These are phyloP conservation scores for Senna tora DNA, from an alignment of 306 rosid genomes.

Conservation along the genomic window DNA sequence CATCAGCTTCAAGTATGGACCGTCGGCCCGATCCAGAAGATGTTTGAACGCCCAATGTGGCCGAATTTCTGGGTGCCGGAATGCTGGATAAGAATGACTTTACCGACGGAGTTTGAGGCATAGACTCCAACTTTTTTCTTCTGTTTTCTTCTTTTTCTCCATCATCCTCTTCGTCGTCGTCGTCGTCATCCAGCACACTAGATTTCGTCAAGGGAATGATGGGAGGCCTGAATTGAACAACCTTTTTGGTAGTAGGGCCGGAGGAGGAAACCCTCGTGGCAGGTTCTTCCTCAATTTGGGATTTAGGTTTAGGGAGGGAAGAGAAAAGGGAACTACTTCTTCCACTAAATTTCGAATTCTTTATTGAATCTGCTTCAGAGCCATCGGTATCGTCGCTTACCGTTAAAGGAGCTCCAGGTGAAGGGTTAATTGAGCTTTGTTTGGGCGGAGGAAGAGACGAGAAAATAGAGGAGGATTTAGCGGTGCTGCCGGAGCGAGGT, in stretches of 20 bases:
- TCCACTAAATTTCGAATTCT: not conserved
- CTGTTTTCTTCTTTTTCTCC: conserved; percentile 49
- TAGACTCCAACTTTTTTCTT: conserved; percentile 48
- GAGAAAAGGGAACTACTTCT: conserved; percentile 29
- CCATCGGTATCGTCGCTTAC: not conserved
- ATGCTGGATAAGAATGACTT: conserved; percentile 67
- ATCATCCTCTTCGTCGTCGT: conserved; percentile 45
- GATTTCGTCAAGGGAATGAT: conserved; percentile 46
- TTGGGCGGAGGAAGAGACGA: conserved; percentile 52
- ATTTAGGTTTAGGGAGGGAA: conserved; percentile 59
- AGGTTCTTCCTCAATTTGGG: conserved; percentile 44
- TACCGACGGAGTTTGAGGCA: conserved; percentile 54
- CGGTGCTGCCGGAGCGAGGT: conserved; percentile 3
- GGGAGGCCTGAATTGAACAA: conserved; percentile 83
- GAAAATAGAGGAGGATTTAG: conserved; percentile 22
- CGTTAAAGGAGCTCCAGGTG: not conserved
- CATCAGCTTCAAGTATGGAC: conserved; percentile 59
- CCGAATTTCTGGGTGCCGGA: conserved; percentile 79
- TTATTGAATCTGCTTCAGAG: not conserved
- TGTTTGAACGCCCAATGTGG: conserved; percentile 64
- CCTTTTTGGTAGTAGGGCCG: conserved; percentile 48
- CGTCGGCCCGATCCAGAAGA: conserved; percentile 67
- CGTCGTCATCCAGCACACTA: conserved; percentile 36
- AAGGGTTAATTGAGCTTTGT: not conserved
- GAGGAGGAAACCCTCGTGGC: conserved; percentile 42